Conservation (phyloP, 1,284 basidiomycete species). For the Pisolithus thermaeus region DNA sequence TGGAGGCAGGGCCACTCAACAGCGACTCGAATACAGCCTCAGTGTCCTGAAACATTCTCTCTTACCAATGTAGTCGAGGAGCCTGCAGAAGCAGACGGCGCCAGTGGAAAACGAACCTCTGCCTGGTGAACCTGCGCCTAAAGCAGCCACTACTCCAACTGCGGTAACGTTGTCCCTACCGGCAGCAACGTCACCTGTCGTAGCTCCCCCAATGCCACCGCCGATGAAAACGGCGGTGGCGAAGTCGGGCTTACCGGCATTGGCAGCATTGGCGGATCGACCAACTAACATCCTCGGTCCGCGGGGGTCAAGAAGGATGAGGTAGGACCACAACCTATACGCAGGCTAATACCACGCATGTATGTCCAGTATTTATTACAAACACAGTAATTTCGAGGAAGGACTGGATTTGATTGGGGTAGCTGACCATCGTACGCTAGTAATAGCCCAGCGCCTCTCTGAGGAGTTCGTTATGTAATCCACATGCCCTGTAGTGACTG, state of each 20-base stretch:
- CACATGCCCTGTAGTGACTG: background rate
- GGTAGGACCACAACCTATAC: background rate
- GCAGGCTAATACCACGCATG: slow-evolving; percentile 8
- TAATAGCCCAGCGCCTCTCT: background rate
- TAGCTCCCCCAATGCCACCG: slow-evolving; percentile 11
- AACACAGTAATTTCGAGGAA: background rate
- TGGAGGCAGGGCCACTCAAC: slow-evolving; percentile 37
- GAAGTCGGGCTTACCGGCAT: slow-evolving; percentile 19
- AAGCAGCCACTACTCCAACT: slow-evolving; percentile 19
- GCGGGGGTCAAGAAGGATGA: slow-evolving; percentile 27
- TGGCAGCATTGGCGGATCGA: slow-evolving; percentile 28
- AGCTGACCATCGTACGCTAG: too few relatives aligned
- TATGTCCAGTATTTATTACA: slow-evolving; percentile 4
- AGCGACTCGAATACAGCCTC: slow-evolving; percentile 11
- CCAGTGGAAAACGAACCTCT: slow-evolving; percentile 13
- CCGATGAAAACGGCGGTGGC: slow-evolving; percentile 21
- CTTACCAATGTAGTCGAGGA: slow-evolving; percentile 26
- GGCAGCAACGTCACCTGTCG: slow-evolving; percentile 20
- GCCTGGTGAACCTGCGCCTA: background rate
- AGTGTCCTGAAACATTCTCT: slow-evolving; percentile 23
- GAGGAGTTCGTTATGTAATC: background rate
- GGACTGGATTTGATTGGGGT: too few relatives aligned
- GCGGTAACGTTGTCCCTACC: slow-evolving; percentile 33
- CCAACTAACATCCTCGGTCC: slow-evolving; percentile 35
- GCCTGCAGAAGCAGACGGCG: slow-evolving; percentile 8